These are phyloP conservation scores for Lindgomyces ingoldianus DNA, from an alignment of 495 filamentous ascomycete species.

Conservation along the genomic window DNA sequence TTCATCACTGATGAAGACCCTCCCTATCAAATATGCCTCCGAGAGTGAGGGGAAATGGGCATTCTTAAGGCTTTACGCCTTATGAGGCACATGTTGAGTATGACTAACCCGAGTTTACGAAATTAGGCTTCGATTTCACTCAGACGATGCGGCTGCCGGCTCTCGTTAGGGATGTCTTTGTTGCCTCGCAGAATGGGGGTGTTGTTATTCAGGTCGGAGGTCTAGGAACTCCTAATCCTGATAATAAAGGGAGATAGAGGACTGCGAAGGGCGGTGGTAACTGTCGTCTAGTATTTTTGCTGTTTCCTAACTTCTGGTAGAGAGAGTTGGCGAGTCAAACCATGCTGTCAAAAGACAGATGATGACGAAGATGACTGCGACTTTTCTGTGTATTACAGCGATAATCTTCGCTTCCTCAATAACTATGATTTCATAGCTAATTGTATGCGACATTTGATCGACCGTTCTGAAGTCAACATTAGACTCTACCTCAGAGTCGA, in stretches of 20 bases:
- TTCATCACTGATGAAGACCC: neutral
- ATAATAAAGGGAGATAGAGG: neutral
- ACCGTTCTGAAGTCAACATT: neutral
- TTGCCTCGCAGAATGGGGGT: neutral
- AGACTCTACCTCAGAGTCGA: neutral
- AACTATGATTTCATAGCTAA: neutral
- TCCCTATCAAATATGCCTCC: neutral
- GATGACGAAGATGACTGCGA: neutral
- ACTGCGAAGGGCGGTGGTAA: neutral
- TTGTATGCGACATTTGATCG: neutral
- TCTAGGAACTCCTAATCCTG: neutral
- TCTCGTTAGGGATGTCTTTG: constrained; percentile 3
- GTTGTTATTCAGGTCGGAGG: neutral
- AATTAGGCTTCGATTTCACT: neutral
- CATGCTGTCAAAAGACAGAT: neutral
- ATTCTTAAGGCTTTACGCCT: neutral
- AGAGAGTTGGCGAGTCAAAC: too few relatives aligned
- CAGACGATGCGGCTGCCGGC: neutral
- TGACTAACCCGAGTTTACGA: constrained; percentile 1
- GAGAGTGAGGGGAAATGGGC: constrained; percentile 5
- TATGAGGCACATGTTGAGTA: constrained; percentile 4
- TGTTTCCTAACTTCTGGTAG: too few relatives aligned
- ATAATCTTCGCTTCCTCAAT: neutral
- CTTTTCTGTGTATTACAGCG: neutral
- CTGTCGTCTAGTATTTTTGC: neutral